Evolutionary conservation across 2,329 filamentous ascomycete genomes (phyloP), one percentile per base, ranked within the genome.

Genomic region (Fusarium tupiense): DNA sequence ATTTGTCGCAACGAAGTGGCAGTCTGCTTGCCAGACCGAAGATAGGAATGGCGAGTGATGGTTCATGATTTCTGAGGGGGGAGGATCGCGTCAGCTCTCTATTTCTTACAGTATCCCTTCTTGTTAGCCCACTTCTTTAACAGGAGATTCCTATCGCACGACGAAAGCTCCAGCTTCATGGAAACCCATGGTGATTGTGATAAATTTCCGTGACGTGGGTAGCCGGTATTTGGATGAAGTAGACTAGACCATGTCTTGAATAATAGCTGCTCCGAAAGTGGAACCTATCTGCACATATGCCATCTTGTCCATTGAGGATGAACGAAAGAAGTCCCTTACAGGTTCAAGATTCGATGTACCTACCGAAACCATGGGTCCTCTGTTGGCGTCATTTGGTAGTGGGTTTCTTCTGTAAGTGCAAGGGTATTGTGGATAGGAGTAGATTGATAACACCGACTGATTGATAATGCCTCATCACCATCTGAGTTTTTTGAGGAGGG

Each of bases 381-480:
- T 47, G 33, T 53, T 75, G 73, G 73, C 64, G 67, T 69, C 67
- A 67, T 72, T 44, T 29, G 52, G 20, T 47, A 53, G 69, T 75
- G 75, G 69, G 38, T 47, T 75, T 71, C 40, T 53, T 61, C 50
- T 54, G 57, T 59, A 43, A 57, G 60, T 62, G 72, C 50, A 70
- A 61, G 71, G 65, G 62, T 66, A 63, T 52, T 38, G 65, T 56
- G 47, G 37, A 47, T 63, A 46, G 44, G 58, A 29, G 52, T 67
- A 73, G 73, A 77, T 77, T 76, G 75, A 77, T 77, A 77, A 77
- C 64, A 60, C 57, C 69, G 56, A 52, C 57, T 76, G 69, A 77
- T 77, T 77, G 75, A 77, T 76, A 75, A 77, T 75, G 64, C 68
- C 71, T 74, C 75, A 72, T 72, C 73, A 44, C 63, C 62, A 70